Conservation (phyloP, 176 grass and related monocot genomes). For the Elymus sibiricus region DNA sequence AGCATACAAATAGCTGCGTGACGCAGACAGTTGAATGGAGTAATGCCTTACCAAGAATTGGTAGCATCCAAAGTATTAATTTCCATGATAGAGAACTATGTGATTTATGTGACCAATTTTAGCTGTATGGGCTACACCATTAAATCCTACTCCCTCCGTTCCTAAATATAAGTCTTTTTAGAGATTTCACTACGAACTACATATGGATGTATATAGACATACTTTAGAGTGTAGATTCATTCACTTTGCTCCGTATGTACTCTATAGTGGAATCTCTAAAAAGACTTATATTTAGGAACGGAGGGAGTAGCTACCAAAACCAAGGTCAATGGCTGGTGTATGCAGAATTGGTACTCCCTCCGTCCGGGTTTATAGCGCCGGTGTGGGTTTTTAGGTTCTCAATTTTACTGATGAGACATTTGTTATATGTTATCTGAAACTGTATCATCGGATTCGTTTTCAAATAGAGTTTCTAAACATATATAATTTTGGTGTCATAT, state of each 20-base stretch:
- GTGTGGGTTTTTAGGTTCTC: neutral
- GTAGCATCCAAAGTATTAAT: neutral
- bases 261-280: no score
- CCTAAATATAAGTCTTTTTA: no score
- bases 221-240: no score
- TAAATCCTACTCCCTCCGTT: neutral
- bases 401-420: neutral
- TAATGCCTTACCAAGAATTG: neutral
- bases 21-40: neutral
- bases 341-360: neutral
- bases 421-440: neutral
- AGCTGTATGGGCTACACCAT: neutral
- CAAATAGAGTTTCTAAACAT: neutral
- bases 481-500: neutral
- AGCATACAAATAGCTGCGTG: neutral
- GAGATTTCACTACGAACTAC: no score
- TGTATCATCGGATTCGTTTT: neutral
- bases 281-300: no score
- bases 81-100: conserved; percentile 3
- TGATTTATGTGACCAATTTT: conserved; percentile 9
- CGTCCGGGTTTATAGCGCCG: neutral
- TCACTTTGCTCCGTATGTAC: no score
- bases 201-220: no score
- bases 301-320: neutral
- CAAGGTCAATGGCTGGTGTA: neutral